Percentiles rank a stretch among this genome's conserved stretches.
These are phyloP conservation scores for Coniochaeta prunicola DNA, from an alignment of 2,329 filamentous ascomycete genomes.

Conservation along the genomic window DNA sequence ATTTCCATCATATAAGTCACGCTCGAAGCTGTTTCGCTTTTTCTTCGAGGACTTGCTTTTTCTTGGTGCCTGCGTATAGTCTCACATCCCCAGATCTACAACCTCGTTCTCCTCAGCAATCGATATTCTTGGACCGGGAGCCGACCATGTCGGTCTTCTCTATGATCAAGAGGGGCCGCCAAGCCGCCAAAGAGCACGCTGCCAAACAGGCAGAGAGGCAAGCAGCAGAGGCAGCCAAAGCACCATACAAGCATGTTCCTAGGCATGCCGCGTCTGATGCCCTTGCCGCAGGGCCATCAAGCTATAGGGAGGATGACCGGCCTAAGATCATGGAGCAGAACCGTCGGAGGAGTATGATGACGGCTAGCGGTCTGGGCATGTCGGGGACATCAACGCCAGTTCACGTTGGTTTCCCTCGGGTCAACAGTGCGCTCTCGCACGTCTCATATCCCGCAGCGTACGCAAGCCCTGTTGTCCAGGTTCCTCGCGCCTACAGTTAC, in stretches of 20 bases:
- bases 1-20: background rate
- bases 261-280: slow-evolving; percentile 55
- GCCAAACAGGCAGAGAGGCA: slow-evolving; percentile 39
- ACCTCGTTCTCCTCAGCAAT: background rate
- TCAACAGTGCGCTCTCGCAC: slow-evolving; percentile 37
- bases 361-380: slow-evolving; percentile 25
- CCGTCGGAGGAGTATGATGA: slow-evolving; percentile 39
- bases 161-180: slow-evolving; percentile 41
- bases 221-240: slow-evolving; percentile 30
- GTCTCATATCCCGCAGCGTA: slow-evolving; percentile 38
- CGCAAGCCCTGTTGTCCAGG: slow-evolving; percentile 27
- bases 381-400: slow-evolving; percentile 17
- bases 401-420: slow-evolving; percentile 35
- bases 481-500: slow-evolving; percentile 37
- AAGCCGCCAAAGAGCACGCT: slow-evolving; percentile 48
- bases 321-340: slow-evolving; percentile 43
- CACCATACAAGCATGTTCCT: slow-evolving; percentile 53
- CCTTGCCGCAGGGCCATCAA: slow-evolving; percentile 43
- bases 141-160: slow-evolving; percentile 49
- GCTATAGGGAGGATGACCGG: slow-evolving; percentile 40
- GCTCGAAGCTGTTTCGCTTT: background rate
- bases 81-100: background rate
- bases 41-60: slow-evolving; percentile 2
- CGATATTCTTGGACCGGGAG: background rate
- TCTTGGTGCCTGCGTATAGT: background rate